phyloP scores from a whole-genome alignment of 2,329 filamentous ascomycete species.

The Cladosporium austrohemisphaericum region DNA sequence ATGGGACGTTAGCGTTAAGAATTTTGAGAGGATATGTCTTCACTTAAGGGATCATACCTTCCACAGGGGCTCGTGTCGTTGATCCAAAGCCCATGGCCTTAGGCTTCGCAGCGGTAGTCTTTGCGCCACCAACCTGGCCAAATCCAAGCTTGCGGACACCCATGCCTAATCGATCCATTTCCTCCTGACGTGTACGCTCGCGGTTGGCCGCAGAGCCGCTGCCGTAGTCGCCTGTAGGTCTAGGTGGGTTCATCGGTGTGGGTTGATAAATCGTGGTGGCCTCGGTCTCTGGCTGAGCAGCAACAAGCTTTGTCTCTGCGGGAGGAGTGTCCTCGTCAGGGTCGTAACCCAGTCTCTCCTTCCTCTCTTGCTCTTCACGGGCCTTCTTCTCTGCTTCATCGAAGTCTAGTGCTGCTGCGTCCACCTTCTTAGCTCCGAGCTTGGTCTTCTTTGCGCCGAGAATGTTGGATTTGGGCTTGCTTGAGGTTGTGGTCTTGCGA shows the following conservation, averaged over 20 bases:
- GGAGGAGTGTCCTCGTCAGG: conserved; percentile 73
- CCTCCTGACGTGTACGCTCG: conserved; percentile 59
- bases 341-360: conserved; percentile 92
- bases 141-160: conserved; percentile 81
- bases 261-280: conserved; percentile 67
- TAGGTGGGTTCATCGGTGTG: conserved; percentile 66
- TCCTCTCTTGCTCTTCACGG: conserved; percentile 93
- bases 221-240: conserved; percentile 55
- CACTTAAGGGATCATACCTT: conserved; percentile 47
- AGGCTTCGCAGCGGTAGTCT: conserved; percentile 55
- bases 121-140: conserved; percentile 65
- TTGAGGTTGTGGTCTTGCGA: conserved; percentile 65
- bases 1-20: background rate
- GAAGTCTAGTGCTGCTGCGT: conserved; percentile 75
- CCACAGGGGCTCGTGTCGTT: conserved; percentile 62
- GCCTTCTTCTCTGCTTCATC: conserved; percentile 96
- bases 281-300: conserved; percentile 41
- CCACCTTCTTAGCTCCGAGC: conserved; percentile 68
- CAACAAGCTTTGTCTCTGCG: conserved; percentile 38
- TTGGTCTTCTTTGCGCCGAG: conserved; percentile 69
- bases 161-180: conserved; percentile 88
- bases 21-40: background rate
- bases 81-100: conserved; percentile 81
- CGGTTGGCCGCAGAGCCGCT: conserved; percentile 47
- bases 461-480: conserved; percentile 59